Conservation (phyloP, 2,329 filamentous ascomycete species). For the Acrocalymma vagum region DNA sequence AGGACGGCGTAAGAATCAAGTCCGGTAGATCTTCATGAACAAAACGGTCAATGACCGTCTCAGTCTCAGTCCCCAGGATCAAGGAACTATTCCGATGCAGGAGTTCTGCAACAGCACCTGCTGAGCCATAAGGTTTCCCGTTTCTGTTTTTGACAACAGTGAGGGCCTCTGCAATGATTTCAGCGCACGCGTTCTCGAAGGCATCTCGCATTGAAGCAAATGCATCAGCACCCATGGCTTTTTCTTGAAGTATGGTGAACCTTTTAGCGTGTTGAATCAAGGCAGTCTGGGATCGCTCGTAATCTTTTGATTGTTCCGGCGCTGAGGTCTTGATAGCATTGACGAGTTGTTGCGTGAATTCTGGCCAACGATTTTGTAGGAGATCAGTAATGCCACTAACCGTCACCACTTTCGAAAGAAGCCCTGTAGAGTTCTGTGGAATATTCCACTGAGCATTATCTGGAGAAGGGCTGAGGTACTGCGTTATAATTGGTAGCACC, state of each 20-base stretch:
- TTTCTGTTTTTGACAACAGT: slow-evolving; percentile 61
- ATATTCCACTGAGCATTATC: slow-evolving; percentile 62
- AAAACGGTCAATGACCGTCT: slow-evolving; percentile 53
- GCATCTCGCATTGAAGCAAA: slow-evolving; percentile 16
- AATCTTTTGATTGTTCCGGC: slow-evolving; percentile 83
- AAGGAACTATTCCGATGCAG: slow-evolving; percentile 56
- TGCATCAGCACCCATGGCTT: slow-evolving; percentile 17
- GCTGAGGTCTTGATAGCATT: slow-evolving; percentile 75
- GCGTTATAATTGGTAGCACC: slow-evolving; percentile 61
- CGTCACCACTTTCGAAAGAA: slow-evolving; percentile 52
- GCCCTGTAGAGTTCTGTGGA: slow-evolving; percentile 47
- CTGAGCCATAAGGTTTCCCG: slow-evolving; percentile 73
- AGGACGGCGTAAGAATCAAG: slow-evolving; percentile 74
- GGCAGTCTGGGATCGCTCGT: slow-evolving; percentile 73
- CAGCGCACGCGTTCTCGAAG: slow-evolving; percentile 47
- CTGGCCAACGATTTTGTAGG: slow-evolving; percentile 68
- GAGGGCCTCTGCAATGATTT: slow-evolving; percentile 59
- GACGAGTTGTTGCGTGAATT: slow-evolving; percentile 68
- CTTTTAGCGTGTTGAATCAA: slow-evolving; percentile 73
- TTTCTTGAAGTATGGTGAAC: slow-evolving; percentile 64
- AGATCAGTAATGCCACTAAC: slow-evolving; percentile 55
- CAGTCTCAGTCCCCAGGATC: slow-evolving; percentile 52
- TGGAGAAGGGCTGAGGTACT: slow-evolving; percentile 60
- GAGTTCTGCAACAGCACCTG: slow-evolving; percentile 64
- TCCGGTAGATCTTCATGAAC: slow-evolving; percentile 64